phyloP scores from a whole-genome alignment of 2,329 filamentous ascomycete species.

The Penicillium thymicola region DNA sequence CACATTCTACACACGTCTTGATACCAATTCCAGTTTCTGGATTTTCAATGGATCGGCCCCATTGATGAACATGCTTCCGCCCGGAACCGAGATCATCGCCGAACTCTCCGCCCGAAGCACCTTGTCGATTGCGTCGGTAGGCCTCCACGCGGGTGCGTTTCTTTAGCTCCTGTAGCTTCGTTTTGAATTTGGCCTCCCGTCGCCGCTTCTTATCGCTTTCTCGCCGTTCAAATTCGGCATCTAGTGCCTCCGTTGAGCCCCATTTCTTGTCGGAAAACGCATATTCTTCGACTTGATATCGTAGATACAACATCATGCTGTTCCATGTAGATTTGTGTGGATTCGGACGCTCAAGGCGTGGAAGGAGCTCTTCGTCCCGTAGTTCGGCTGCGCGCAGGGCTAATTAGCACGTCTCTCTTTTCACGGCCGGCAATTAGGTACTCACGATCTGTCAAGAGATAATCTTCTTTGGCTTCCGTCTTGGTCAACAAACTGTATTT shows the following conservation, averaged over 20 bases:
- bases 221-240: constrained; percentile 80
- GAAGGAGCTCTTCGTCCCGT: constrained; percentile 80
- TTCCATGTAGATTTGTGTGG: constrained; percentile 96
- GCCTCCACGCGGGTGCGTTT: constrained; percentile 90
- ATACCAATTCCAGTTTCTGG: constrained; percentile 58
- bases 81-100: constrained; percentile 69
- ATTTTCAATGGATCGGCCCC: constrained; percentile 60
- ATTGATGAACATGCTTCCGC: constrained; percentile 84
- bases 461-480: constrained; percentile 93
- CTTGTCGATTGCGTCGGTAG: constrained; percentile 68
- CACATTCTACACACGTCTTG: constrained; percentile 68
- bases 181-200: constrained; percentile 89
- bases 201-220: constrained; percentile 75
- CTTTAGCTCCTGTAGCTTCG: constrained; percentile 84
- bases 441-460: constrained; percentile 85
- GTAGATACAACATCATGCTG: constrained; percentile 96
- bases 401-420: constrained; percentile 6
- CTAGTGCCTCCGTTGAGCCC: constrained; percentile 80
- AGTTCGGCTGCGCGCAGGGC: constrained; percentile 64
- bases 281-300: constrained; percentile 92
- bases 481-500: constrained; percentile 96
- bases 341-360: constrained; percentile 84
- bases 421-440: constrained; percentile 21
- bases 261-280: constrained; percentile 80
- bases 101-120: constrained; percentile 55